Evolutionary conservation across 352 stramenopile species (phyloP), one percentile per base, ranked within the genome.

Genomic region (Blastocystis sp.): DNA sequence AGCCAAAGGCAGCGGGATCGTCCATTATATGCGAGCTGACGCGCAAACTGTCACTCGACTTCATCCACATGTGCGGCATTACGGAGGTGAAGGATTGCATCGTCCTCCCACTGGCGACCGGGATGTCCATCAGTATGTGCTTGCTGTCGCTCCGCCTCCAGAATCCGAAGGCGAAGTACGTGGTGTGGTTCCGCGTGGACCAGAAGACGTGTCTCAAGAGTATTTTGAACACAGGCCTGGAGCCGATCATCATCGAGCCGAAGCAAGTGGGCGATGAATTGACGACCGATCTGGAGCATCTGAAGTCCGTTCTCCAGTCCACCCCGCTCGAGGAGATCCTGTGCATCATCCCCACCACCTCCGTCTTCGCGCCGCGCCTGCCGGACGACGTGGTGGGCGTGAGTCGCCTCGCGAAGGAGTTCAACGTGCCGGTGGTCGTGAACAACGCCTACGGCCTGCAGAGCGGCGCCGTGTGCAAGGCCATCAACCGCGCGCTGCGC

Each of bases 191-290:
- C 34, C 61, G 86, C 38, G 82, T 89, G 28, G 86, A 89, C 52
- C 86, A 89, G 76, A 89, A 89, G 53, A 81, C 86, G 28, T 89
- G 86, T 62, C 38, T 89, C n/a, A 89, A 89, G 34, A 80, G 61
- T 43, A 89, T 89, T 62, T 34, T 89, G 34, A 89, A 28, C 28
- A 56, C 59, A n/a, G 86, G 86, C 45, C 21, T 89, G 48, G 48
- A 67, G 34, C 86, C 86, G 34, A 89, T 89, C 23, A 81, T 89
- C 17, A 86, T 89, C 52, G 78, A 89, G 48, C 66, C 66, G 3
- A 11, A 23, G 23, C 28, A 87, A 23, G 62, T 79, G 21, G 86
- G 86, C 5, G 86, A 89, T 52, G 86, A 89, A 74, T 38, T 89
- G 17, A 62, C 14, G 3, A 89, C 86, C 2, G 66, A 89, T 59